Base-by-base conservation (phyloP, 192 early-diverging fungal species). In the Linnemannia hyalina region DNA sequence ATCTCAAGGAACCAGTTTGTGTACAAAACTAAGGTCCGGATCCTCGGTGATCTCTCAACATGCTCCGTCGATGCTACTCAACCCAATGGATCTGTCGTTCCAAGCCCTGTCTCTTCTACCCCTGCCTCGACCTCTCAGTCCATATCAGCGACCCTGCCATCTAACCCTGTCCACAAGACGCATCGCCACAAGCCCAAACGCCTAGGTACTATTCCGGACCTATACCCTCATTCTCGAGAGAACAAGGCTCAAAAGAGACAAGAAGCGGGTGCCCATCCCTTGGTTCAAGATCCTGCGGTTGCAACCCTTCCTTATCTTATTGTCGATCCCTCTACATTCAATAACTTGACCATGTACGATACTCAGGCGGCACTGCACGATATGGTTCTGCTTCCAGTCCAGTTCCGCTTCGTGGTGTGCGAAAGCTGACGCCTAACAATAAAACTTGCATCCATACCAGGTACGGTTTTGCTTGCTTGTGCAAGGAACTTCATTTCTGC, bases 331-430 rank as follows among this genome's bases (percentile, higher is more conserved):
- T 69, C 78, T 0, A 80, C 83, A 20, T 85, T 80, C 44, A 49
- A 65, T 13, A 85, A 85, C 36, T 41, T 85, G 57, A 85, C 83
- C 15, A 52, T n/a, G 32, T 85, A 55, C 68, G 83, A 80, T n/a
- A 68, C 74, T 11, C 68, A 32, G 42, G 54, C 35, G 20, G 69
- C 54, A 15, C 32, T 85, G 3, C 70, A 63, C 36, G 54, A 60
- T 20, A 74, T 80, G 70, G 41, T 68, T 38, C 42, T 20, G 15
- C 73, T 80, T 23, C 32, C 18, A 13, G 78, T 85, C 20, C 78
- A 85, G 44, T 85, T 85, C 40, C 83, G 83, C 10, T 85, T 85
- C 68, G 78, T 85, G 2, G 38, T 77, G 6, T 85, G 83, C 68
- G 78, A 79, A 16, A 70, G 65, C 41, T 76, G 26, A 70, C 52